Base-by-base conservation (phyloP, 148 eudicot species). In the Silene uniflora region DNA sequence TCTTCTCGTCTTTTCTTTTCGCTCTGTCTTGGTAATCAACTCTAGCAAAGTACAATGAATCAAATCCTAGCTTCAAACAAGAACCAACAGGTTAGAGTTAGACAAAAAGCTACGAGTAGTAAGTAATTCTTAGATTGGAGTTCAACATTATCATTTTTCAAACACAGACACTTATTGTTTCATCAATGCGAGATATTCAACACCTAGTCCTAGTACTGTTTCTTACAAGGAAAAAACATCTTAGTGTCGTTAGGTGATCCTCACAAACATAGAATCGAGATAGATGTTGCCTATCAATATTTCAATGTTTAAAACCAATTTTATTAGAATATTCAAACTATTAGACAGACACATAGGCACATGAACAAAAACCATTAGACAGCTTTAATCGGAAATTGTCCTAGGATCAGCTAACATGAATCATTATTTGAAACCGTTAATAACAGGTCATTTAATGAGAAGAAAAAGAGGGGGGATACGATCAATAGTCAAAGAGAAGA, bases 21-120 rank as follows among this genome's bases (percentile, higher is more conserved):
- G 89, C 88, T 83, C 95, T 83, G 78, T 90, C 95, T 90, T 90
- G 95, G 81, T 87, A 90, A 80, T 90, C 95, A 80, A 90, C 88
- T 13, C 95, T 85, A 67, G 92, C 95, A 73, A 90, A 90, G 78
- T 76, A 90, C 49, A 90, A 81, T 66, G 95, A 90, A 83, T 90
- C 92, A 74, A 88, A 90, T 47, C 95, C 95, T 60, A 90, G 69
- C 95, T 88, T 87, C 83, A 88, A 47, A 18, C 10, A 72, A 29
- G 49, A 29, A 72, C 2, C 29, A 29, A 52, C n/a, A n/a, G n/a
- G n/a, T n/a, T 24, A 17, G 10, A 18, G n/a, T 42, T 52, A 62
- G 14, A 72, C 22, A 11, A 52, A 23, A 68, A 59, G 56, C 56
- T 10, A 52, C 0, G 17, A 52, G 56, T 10, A 52, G 1, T 52